phyloP scores from a whole-genome alignment of 176 grass and related monocot species.

The Eleusine coracana region DNA sequence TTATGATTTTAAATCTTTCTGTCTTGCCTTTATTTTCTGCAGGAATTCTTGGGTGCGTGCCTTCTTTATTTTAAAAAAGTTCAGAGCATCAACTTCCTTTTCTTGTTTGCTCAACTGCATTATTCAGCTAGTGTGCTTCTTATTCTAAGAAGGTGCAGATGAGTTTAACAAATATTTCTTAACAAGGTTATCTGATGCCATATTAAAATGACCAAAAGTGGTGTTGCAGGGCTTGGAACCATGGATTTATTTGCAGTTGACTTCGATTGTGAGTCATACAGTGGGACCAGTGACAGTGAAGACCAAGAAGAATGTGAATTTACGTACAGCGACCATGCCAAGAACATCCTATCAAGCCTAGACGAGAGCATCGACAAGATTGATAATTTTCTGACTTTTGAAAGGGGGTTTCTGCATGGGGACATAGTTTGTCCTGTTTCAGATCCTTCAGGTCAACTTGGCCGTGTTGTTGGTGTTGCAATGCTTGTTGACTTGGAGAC shows the following conservation, averaged over 20 bases:
- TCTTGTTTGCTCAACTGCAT: conserved; percentile 20
- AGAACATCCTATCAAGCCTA: conserved; percentile 76
- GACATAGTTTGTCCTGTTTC: conserved; percentile 73
- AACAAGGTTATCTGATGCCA: background rate
- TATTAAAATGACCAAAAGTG: conserved; percentile 2
- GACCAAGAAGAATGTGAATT: conserved; percentile 76
- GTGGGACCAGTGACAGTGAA: conserved; percentile 81
- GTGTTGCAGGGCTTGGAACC: conserved; percentile 39
- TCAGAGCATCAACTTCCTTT: conserved; percentile 18
- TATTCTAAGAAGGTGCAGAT: background rate
- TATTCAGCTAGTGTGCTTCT: conserved; percentile 13
- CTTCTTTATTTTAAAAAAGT: conserved; percentile 6
- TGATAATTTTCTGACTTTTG: conserved; percentile 85
- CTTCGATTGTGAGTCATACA: conserved; percentile 68
- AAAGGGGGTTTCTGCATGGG: conserved; percentile 79
- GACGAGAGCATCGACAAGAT: conserved; percentile 90
- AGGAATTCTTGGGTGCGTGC: conserved; percentile 4
- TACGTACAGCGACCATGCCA: conserved; percentile 58
- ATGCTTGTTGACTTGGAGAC: conserved; percentile 90
- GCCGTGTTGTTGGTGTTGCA: conserved; percentile 63
- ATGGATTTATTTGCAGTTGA: conserved; percentile 79
- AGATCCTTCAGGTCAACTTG: conserved; percentile 82
- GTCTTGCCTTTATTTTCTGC: conserved; percentile 19
- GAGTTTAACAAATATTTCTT: background rate
- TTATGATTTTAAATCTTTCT: background rate